Base-by-base conservation (phyloP, 2,329 filamentous ascomycete species). In the Xylariales sp. region DNA sequence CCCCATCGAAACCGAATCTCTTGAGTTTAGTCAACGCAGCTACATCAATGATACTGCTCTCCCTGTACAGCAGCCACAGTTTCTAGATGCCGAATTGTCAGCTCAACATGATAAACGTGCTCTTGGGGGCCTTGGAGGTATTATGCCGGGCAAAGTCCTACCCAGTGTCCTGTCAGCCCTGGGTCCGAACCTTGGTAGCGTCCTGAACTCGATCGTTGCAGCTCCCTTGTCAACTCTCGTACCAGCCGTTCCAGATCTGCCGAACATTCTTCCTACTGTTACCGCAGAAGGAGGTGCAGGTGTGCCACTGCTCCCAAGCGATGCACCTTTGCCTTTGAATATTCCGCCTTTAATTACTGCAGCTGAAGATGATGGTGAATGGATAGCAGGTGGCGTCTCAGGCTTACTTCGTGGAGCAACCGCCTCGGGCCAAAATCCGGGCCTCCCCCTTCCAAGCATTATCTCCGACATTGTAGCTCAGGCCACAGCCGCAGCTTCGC, bases 401-500 rank as follows among this genome's bases (percentile, higher is more conserved):
- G 38, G 38, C 7, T 11, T 40, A 4, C 29, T 40, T 11, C 18
- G 29, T 21, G 28, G 29, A 33, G 38, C 38, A 12, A 34, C 38
- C 16, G 21, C 4, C 12, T n/a, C 33, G 12, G 18, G 32, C 7
- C n/a, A n/a, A n/a, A 24, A 24, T 15, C 4, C 28, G 12, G 20
- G 33, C 15, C 18, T 44, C 7, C 46, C 52, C 15, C 40, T 43
- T 4, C 46, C 34, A 28, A 48, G 49, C 19, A 33, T 50, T 22
- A 18, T 40, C 19, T 31, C 16, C 12, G 29, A 40, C 16, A 18
- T 40, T 12, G 29, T 40, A 4, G 31, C 51, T 15, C 38, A 54
- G 22, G 50, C 51, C 10, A 22, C 38, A 31, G 45, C 31, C 9
- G 35, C 56, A 8, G 43, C 47, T 14, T 28, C 42, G 14, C 49